A percentile compares a stretch with the other conserved stretches of the same genome.
phyloP scores from a whole-genome alignment of 345 rosid species.

The Euphorbia peplus region DNA sequence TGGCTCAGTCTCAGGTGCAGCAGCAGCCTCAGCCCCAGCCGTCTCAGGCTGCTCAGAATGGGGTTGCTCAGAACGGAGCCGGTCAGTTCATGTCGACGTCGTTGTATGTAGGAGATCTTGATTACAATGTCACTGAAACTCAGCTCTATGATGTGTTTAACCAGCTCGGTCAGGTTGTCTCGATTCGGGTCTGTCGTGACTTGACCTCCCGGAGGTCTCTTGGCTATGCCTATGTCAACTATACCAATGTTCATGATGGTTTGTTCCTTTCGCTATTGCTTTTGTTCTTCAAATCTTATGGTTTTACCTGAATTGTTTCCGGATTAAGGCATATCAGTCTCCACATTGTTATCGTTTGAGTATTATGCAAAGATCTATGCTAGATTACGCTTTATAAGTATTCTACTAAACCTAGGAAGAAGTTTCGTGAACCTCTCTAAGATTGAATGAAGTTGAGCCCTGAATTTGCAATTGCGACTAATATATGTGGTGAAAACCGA shows the following conservation, averaged over 20 bases:
- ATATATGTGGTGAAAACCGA: no score
- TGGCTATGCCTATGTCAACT: conserved; percentile 33
- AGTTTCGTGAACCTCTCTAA: no score
- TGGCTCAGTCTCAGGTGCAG: conserved; percentile 19
- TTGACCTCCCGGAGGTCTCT: conserved; percentile 22
- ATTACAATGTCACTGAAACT: conserved; percentile 23
- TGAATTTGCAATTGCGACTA: no score
- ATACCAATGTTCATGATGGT: conserved; percentile 29
- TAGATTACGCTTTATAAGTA: no score
- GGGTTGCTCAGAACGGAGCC: neutral
- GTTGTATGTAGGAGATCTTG: conserved; percentile 19
- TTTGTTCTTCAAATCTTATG: neutral
- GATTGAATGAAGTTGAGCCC: no score
- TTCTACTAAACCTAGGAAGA: no score
- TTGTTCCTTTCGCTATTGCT: neutral
- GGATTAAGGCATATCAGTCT: no score
- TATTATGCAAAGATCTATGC: no score
- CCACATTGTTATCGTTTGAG: no score
- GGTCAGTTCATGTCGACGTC: conserved; percentile 20
- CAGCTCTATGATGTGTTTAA: conserved; percentile 24
- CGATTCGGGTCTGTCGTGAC: conserved; percentile 31
- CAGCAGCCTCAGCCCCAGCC: neutral
- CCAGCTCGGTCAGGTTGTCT: conserved; percentile 25
- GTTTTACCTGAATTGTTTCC: no score
- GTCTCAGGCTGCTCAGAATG: neutral